Evolutionary conservation across 164 flowering plant species (phyloP), one percentile per base, ranked within the genome.

Genomic region (Hamamelis virginiana): DNA sequence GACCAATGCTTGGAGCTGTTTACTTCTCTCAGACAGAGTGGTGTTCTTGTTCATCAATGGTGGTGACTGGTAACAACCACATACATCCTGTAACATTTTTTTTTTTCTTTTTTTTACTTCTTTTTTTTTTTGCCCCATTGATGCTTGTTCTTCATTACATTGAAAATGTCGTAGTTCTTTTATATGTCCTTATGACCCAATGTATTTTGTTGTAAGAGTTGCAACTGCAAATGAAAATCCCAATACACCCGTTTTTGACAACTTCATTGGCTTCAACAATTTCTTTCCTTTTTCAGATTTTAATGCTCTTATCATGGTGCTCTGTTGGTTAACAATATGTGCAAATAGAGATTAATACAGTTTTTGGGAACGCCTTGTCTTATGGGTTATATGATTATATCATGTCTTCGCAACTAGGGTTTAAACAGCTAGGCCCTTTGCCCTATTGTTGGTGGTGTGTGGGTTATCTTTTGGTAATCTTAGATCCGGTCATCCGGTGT

Each of bases 11-110:
- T 93, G 86, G 89, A 90, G 27, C 81, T 96, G 69, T 91, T 96
- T 63, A 74, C 84, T 44, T 85, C 97, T 62, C 87, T 96, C 11
- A 83, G 98, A 74, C 73, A 85, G 18, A 84, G 86, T 63, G 97
- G 98, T 23, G 89, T 88, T 77, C 92, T 94, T 74, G 98, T 92
- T 80, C 98, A 94, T 84, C 98, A 92, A 45, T 94, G 97, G 98
- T 94, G 92, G 92, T 94, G 78, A 87, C 53, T 10, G 64, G 69
- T 66, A 53, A 21, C 60, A 18, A 51, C 26, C 59, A 15, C 22
- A 11, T 45, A n/a, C 53, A 38, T 62, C 59, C 57, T 62, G 43
- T 67, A 70, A 41, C 43, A 47, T 10, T 45, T 60, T 16, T 43
- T 16, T 46, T n/a, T 18, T 62, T 21, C 22, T 16, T 53, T 28